A percentile compares a stretch with the other conserved stretches of the same genome.
These are phyloP conservation scores for Baudoinia panamericana DNA, from an alignment of 495 filamentous ascomycete genomes.

Conservation along the genomic window DNA sequence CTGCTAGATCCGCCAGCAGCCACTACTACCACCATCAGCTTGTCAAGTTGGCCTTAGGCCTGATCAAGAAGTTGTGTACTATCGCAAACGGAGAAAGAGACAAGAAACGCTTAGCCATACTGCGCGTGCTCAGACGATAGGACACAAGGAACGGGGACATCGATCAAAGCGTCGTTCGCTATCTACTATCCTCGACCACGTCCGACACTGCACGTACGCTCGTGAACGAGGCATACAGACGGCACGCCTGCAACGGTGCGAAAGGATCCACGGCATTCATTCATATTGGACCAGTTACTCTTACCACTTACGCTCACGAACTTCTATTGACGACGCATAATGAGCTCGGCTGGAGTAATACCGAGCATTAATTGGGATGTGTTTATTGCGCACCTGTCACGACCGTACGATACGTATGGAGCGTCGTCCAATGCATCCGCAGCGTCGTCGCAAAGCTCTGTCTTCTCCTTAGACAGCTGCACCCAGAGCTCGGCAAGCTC, in stretches of 20 bases:
- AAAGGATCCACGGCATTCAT: too few relatives aligned
- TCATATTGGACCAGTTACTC: too few relatives aligned
- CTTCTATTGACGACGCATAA: constrained; percentile 1
- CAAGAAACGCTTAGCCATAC: constrained; percentile 2
- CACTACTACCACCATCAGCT: background rate
- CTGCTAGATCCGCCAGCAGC: constrained; percentile 6
- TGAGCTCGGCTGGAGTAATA: constrained; percentile 6
- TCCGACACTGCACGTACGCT: too few relatives aligned
- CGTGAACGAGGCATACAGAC: too few relatives aligned
- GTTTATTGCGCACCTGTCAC: too few relatives aligned
- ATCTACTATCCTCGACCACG: too few relatives aligned
- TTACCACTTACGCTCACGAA: too few relatives aligned
- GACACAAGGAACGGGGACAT: background rate
- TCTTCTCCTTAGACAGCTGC: constrained; percentile 19
- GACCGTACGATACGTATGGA: too few relatives aligned
- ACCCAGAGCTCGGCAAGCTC: constrained; percentile 19
- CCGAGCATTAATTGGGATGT: constrained; percentile 7
- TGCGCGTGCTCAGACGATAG: constrained; percentile 2
- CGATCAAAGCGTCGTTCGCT: too few relatives aligned
- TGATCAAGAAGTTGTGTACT: background rate
- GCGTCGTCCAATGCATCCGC: constrained; percentile 20
- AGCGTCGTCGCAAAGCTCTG: constrained; percentile 20
- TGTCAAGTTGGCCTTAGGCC: background rate
- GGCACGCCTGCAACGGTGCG: too few relatives aligned
- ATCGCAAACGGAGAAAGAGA: constrained; percentile 8